A percentile compares a stretch with the other conserved stretches of the same genome.
Evolutionary conservation across 345 rosid genomes (phyloP).

Genomic region (Citropsis articulata): DNA sequence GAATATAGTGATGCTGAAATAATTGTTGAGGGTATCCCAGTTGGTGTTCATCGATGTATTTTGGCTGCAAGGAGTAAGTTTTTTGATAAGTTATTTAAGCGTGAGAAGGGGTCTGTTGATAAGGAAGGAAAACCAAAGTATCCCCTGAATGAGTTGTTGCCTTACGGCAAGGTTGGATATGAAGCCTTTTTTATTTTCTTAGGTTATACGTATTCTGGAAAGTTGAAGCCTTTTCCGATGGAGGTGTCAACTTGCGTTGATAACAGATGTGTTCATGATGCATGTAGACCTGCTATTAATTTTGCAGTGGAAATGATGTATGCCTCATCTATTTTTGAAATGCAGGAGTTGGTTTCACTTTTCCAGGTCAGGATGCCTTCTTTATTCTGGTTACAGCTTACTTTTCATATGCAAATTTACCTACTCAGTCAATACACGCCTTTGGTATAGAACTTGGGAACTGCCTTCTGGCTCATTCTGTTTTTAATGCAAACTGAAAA

Average conservation of each 20-base stretch:
- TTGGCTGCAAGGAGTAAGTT: slow-evolving; percentile 85
- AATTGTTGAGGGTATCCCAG: slow-evolving; percentile 47
- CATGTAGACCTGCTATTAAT: slow-evolving; percentile 79
- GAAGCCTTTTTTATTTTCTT: slow-evolving; percentile 76
- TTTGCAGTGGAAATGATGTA: slow-evolving; percentile 86
- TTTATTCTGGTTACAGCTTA: background rate
- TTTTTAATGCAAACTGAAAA: no score
- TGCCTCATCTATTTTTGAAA: slow-evolving; percentile 70
- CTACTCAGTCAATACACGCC: background rate
- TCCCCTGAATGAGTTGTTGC: slow-evolving; percentile 49
- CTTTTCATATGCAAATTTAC: background rate
- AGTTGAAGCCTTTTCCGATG: slow-evolving; percentile 61
- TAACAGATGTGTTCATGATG: slow-evolving; percentile 65
- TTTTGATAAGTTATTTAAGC: slow-evolving; percentile 63
- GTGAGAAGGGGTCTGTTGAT: slow-evolving; percentile 32
- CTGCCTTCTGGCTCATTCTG: background rate
- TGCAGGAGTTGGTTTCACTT: slow-evolving; percentile 71
- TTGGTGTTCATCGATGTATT: slow-evolving; percentile 81
- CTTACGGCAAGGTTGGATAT: slow-evolving; percentile 64
- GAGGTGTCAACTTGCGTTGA: slow-evolving; percentile 86
- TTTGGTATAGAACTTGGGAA: background rate
- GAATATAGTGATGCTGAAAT: slow-evolving; percentile 86
- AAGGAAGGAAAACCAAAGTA: slow-evolving; percentile 62
- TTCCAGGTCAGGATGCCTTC: slow-evolving; percentile 59
- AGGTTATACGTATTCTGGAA: slow-evolving; percentile 77